Evolutionary conservation across 805 yeast species (phyloP), one percentile per base, ranked within the genome.

Genomic region (Yueomyces sinensis): DNA sequence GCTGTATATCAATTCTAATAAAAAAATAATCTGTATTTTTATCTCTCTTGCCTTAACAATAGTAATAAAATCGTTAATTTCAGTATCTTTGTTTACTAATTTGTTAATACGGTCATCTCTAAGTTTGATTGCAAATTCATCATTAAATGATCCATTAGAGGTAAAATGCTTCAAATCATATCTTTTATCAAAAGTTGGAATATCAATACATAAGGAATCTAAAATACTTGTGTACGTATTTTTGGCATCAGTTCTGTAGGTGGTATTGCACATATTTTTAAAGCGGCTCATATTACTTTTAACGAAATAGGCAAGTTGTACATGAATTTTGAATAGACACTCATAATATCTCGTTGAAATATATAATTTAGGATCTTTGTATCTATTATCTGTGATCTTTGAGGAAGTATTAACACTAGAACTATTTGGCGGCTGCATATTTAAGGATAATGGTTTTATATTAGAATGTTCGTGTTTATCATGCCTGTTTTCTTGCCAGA

Each of bases 21-120:
- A 40, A 1, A 72, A 39, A 2, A 74, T 42, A 0, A 72, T 55
- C 44, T 74, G 80, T 23, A 74, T 46, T 40, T 72, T 76, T 1
- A 75, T 68, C 41, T 74, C 80, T 25, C 78, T 54, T 2, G 68
- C 57, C 41, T 72, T 74, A 38, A 73, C 54, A 27, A 64, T 61
- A 27, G 57, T 48, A 3, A 60, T 45, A 1, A 67, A 39, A 13
- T 53, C 59, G 1, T 44, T 45, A 1, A 56, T 29, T 18, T 54
- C 55, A 6, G 42, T 45, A 7, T 20, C 24, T 20, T 7, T 20
- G 7, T 7, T 7, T 7, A 11, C 11, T 7, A 37, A 50, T 36
- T 16, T 40, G 17, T 11, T 48, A 45, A 14, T 44, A 40, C 9
- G 52, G 38, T 4, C 17, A 1, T 83, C 77, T 41, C 59, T 89